Percentiles rank a stretch among this genome's conserved stretches.
Conservation (phyloP, 2,329 filamentous ascomycete species). For the Trichophyton mentagrophytes region DNA sequence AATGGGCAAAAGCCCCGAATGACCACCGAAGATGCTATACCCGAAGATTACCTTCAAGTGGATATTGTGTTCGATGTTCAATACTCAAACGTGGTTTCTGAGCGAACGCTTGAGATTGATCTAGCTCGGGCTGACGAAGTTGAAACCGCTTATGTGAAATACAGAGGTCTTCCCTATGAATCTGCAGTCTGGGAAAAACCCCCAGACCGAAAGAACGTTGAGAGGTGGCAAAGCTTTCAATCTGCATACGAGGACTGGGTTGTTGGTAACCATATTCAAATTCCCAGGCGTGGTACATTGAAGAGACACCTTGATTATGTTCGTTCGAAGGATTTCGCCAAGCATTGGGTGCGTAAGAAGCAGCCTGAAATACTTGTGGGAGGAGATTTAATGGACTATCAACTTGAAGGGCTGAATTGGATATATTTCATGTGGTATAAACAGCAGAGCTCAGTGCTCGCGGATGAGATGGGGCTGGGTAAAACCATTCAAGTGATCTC, state of each 20-base stretch:
- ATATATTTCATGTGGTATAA: constrained; percentile 79
- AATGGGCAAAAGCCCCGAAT: constrained; percentile 52
- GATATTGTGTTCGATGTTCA: constrained; percentile 82
- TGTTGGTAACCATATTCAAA: constrained; percentile 59
- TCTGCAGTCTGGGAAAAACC: constrained; percentile 83
- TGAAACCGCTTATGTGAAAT: constrained; percentile 69
- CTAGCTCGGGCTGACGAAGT: constrained; percentile 60
- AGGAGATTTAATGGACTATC: constrained; percentile 83
- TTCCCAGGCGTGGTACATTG: constrained; percentile 44
- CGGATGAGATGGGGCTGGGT: constrained; percentile 95
- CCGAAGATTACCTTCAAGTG: constrained; percentile 69
- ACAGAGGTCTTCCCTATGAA: constrained; percentile 81
- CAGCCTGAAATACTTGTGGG: constrained; percentile 65
- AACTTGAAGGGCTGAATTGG: constrained; percentile 89
- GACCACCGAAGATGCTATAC: constrained; percentile 64
- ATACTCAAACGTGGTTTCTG: constrained; percentile 46
- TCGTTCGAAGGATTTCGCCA: constrained; percentile 52
- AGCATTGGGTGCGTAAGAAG: constrained; percentile 50
- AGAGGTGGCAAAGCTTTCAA: constrained; percentile 66
- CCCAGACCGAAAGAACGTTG: constrained; percentile 47
- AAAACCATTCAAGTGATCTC: constrained; percentile 92
- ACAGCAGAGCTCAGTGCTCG: constrained; percentile 74
- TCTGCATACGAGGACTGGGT: constrained; percentile 79
- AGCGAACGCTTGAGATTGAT: constrained; percentile 55
- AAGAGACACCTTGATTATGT: constrained; percentile 56